phyloP scores from a whole-genome alignment of 257 asterid species.

The Coffea eugenioides region DNA sequence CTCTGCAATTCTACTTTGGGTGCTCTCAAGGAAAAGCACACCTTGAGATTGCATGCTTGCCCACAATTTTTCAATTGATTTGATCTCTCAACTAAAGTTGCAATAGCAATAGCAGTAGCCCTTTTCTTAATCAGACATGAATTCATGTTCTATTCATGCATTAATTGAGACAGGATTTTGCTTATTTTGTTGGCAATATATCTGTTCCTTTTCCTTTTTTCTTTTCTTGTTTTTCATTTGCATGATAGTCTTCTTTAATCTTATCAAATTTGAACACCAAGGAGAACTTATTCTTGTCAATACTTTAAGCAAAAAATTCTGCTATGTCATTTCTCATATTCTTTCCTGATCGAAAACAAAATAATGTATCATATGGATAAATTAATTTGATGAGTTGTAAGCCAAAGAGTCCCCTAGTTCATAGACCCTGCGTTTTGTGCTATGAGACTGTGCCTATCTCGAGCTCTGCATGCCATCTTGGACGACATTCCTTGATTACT shows the following conservation, averaged over 20 bases:
- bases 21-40: neutral
- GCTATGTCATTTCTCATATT: too few relatives aligned
- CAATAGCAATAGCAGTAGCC: too few relatives aligned
- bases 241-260: neutral
- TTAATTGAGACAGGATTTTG: neutral
- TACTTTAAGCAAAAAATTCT: neutral
- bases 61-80: neutral
- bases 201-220: neutral
- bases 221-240: too few relatives aligned
- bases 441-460: neutral
- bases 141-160: neutral
- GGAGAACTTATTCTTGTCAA: too few relatives aligned
- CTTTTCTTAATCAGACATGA: neutral
- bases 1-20: neutral
- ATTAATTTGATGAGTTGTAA: neutral
- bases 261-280: neutral
- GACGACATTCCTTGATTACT: conserved; percentile 14
- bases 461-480: neutral
- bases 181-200: neutral
- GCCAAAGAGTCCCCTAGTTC: neutral
- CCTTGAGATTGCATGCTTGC: neutral
- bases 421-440: neutral
- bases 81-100: neutral
- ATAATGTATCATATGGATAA: neutral
- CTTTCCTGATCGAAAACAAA: too few relatives aligned